Conservation (phyloP, 2,329 filamentous ascomycete species). For the Didymella sp. region DNA sequence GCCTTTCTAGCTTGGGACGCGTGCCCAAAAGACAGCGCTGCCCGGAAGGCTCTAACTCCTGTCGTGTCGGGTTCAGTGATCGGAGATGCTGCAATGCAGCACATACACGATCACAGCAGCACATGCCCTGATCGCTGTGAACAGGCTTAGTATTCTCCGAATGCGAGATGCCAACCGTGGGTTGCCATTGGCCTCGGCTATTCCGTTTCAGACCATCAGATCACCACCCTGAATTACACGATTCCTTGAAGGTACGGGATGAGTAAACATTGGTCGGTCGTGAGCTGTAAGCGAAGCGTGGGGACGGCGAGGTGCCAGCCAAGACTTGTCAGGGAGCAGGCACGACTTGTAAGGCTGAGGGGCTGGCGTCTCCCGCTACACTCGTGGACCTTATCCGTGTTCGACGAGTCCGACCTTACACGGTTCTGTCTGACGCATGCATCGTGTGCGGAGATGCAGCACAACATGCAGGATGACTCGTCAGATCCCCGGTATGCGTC, state of each 20-base stretch:
- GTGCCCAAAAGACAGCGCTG: slow-evolving; percentile 3
- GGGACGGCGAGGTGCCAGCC: slow-evolving; percentile 16
- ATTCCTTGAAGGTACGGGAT: not conserved
- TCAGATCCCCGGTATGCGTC: slow-evolving; percentile 14
- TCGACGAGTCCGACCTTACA: slow-evolving; percentile 23
- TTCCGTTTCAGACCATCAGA: slow-evolving; percentile 4
- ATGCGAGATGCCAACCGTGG: not conserved
- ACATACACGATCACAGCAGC: slow-evolving; percentile 13
- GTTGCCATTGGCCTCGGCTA: slow-evolving; percentile 4
- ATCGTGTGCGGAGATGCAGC: slow-evolving; percentile 26
- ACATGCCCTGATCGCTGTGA: slow-evolving; percentile 7
- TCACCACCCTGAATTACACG: not conserved
- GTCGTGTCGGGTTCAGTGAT: slow-evolving; percentile 20
- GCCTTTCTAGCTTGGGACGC: slow-evolving; percentile 10
- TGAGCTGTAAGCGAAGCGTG: slow-evolving; percentile 21
- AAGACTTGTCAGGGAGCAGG: slow-evolving; percentile 7
- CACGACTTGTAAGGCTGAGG: slow-evolving; percentile 32
- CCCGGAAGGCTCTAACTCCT: slow-evolving; percentile 7
- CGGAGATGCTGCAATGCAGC: slow-evolving; percentile 25
- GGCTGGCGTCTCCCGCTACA: slow-evolving; percentile 25
- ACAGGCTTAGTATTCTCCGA: slow-evolving; percentile 15
- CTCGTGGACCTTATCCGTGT: slow-evolving; percentile 16
- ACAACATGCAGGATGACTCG: slow-evolving; percentile 25
- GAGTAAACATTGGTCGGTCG: slow-evolving; percentile 10
- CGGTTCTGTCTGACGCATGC: slow-evolving; percentile 24